Percentiles rank a stretch among this genome's conserved stretches.
Evolutionary conservation across 2,329 filamentous ascomycete species (phyloP).

Genomic region (Waltergamsia citrina): DNA sequence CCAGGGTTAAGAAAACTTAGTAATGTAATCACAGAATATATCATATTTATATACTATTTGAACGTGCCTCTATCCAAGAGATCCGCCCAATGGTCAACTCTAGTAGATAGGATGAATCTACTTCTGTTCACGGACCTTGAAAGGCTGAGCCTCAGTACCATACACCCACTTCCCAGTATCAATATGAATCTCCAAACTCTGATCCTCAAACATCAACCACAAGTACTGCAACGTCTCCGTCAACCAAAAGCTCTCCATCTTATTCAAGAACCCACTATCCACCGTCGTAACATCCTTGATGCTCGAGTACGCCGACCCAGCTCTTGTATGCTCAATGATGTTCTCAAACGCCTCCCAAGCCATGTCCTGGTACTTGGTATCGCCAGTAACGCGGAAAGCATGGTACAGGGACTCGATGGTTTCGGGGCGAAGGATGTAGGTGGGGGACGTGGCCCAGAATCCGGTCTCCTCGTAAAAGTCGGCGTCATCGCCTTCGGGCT

Average conservation of each 20-base stretch:
- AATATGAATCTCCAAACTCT: slow-evolving; percentile 37
- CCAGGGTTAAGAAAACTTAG: neutral
- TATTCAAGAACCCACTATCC: slow-evolving; percentile 51
- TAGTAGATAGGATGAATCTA: too few species aligned
- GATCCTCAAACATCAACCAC: slow-evolving; percentile 62
- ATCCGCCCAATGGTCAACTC: neutral
- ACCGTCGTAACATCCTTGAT: slow-evolving; percentile 55
- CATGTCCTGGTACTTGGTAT: slow-evolving; percentile 72
- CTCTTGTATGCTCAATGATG: slow-evolving; percentile 36
- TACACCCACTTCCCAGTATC: slow-evolving; percentile 34
- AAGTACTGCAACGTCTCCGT: slow-evolving; percentile 82
- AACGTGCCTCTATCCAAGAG: too few species aligned
- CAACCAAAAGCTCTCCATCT: slow-evolving; percentile 83
- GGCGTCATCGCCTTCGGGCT: slow-evolving; percentile 6
- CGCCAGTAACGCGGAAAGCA: slow-evolving; percentile 70
- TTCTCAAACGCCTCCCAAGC: slow-evolving; percentile 69
- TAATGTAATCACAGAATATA: neutral
- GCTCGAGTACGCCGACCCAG: slow-evolving; percentile 51
- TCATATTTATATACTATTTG: too few species aligned
- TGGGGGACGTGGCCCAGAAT: slow-evolving; percentile 55
- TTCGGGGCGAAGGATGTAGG: slow-evolving; percentile 68
- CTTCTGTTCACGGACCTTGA: too few species aligned
- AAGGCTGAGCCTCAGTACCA: slow-evolving; percentile 39
- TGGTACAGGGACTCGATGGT: slow-evolving; percentile 83
- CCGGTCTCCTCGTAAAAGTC: slow-evolving; percentile 58